Evolutionary conservation across 176 grass and related monocot genomes (phyloP), one percentile per base, ranked within the genome.

Genomic region (Rhipidocladum racemiflorum): DNA sequence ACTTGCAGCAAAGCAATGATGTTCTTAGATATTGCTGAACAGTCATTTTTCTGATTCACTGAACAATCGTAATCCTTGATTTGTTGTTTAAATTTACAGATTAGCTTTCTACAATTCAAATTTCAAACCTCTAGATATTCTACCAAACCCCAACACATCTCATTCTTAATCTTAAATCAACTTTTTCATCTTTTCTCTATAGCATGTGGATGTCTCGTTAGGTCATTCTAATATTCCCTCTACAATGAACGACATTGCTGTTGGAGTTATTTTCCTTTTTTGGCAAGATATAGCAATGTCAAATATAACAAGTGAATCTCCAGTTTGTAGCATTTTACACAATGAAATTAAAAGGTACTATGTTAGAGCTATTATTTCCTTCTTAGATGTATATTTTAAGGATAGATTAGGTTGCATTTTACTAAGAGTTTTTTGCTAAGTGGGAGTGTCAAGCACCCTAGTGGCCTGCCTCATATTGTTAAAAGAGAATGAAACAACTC

Each of bases 271-370:
- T 28, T 51, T 49, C 14, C 15, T 0, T 55, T 49, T 60, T 69
- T 75, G 2, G 7, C 49, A 61, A 61, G 34, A 57, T 87, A 11
- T 61, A 68, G 48, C 11, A 49, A 61, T 81, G 34, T 39, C 0
- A 80, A 69, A 70, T 23, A 70, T 45, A 87, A 59, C 11, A 79
- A 70, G 21, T 59, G 56, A 66, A 81, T 21, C 14, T 7, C 20
- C 7, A 21, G 15, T 74, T 68, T 56, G 27, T 56, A 39, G 27
- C 27, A 67, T 66, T 81, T 65, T 45, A 8, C n/a, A 49, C 32
- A 27, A 54, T 38, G 5, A 66, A 61, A 4, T 0, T 0, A 23
- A 60, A 69, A 39, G 48, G 25, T 64, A 10, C 38, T 9, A 66
- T 50, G 17, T 36, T 65, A 66, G 40, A 78, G 10, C 75, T 35